These are phyloP conservation scores for Alternaria angustiovoidea DNA, from an alignment of 2,329 filamentous ascomycete genomes.

Conservation along the genomic window DNA sequence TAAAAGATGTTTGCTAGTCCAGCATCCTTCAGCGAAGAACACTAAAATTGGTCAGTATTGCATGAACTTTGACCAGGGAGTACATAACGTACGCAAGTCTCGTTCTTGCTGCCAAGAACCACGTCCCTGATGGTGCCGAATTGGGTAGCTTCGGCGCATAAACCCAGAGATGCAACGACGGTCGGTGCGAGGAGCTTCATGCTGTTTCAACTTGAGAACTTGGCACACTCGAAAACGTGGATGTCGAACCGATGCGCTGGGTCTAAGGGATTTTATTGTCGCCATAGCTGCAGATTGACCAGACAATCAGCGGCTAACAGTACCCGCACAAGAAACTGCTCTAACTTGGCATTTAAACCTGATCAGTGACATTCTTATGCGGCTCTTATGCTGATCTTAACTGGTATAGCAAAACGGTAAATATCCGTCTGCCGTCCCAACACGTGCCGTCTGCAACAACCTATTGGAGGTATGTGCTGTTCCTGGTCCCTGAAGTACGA, in stretches of 20 bases:
- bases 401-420: not conserved
- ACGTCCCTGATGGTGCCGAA: not conserved
- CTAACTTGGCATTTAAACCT: not conserved
- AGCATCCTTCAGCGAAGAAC: conserved; percentile 24
- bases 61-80: conserved; percentile 2
- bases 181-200: conserved; percentile 15
- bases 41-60: conserved; percentile 25
- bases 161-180: conserved; percentile 6
- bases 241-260: conserved; percentile 7
- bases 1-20: conserved; percentile 27
- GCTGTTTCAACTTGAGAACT: conserved; percentile 9
- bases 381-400: conserved; percentile 3
- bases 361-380: not conserved
- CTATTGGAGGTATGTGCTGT: not conserved
- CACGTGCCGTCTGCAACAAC: not conserved
- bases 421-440: conserved; percentile 1
- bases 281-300: not conserved
- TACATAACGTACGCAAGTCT: conserved; percentile 13
- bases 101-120: conserved; percentile 2
- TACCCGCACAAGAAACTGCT: not conserved
- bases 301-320: not conserved
- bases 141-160: conserved; percentile 5
- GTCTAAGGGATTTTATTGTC: conserved; percentile 2
- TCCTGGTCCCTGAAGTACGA: not conserved
- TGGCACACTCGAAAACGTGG: conserved; percentile 14